These are phyloP conservation scores for Eimeria brunetti DNA, from an alignment of 169 alveolate genomes.

Conservation along the genomic window DNA sequence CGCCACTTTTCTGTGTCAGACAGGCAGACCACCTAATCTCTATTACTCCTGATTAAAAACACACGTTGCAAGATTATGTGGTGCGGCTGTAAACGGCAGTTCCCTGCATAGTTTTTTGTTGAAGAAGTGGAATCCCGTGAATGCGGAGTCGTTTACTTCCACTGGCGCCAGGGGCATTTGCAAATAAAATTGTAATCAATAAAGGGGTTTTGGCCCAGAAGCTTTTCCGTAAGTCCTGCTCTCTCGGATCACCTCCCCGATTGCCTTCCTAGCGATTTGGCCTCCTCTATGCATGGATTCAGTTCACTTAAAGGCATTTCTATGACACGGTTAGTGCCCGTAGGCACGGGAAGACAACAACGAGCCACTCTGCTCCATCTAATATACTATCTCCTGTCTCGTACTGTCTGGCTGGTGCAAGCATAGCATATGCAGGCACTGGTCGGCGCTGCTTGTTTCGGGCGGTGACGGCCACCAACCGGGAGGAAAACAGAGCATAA, in stretches of 20 bases:
- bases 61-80: neutral
- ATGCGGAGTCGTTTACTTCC: too few relatives aligned
- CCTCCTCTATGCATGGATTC: neutral
- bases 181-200: too few relatives aligned
- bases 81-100: neutral
- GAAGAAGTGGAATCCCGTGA: too few relatives aligned
- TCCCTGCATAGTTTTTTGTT: too few relatives aligned
- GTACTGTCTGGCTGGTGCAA: neutral
- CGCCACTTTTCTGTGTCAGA: neutral
- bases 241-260: too few relatives aligned
- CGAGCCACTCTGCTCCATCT: neutral
- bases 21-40: neutral
- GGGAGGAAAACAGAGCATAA: neutral
- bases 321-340: too few relatives aligned
- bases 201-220: too few relatives aligned
- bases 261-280: too few relatives aligned
- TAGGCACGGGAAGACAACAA: neutral
- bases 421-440: too few relatives aligned
- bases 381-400: neutral
- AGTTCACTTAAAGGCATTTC: too few relatives aligned
- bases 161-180: too few relatives aligned
- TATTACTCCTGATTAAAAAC: neutral
- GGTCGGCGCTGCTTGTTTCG: neutral
- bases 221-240: too few relatives aligned
- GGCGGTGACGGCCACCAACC: neutral